Base-by-base conservation (phyloP, 2,329 filamentous ascomycete genomes). In the Fusarium sp. region DNA sequence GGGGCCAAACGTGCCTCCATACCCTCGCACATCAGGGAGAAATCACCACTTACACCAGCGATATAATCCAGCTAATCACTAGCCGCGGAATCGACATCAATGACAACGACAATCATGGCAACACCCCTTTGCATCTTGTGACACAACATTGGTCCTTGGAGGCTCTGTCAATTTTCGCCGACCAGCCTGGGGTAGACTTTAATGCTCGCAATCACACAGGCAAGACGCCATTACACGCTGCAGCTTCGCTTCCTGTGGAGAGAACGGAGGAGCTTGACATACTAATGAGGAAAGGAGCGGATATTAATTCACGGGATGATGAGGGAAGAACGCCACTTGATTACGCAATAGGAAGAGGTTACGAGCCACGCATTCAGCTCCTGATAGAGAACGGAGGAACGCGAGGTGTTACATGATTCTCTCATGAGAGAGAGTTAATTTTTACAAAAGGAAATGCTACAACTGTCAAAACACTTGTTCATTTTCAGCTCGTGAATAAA, bases 21-120 rank as follows among this genome's bases (percentile, higher is more conserved):
- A 0, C 0, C 5, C 5, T 49, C 1, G 45, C 13, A 31, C 1
- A 1, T 3, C 1, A 3, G 4, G 0, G 6, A 3, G 0, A 0
- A 22, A 9, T 4, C 6, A 12, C 1, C 4, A 6, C 20, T 48
- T n/a, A 4, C 4, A 8, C 3, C 7, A 0, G 28, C 6, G 31
- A 24, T 1, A 0, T 45, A 1, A 7, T 63, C 2, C 26, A 26
- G n/a, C 18, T 47, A 1, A 0, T 41, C 1, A 8, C 11, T 0
- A n/a, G 5, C 7, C 0, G 1, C 7, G 24, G 28, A 0, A 1
- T 1, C 4, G 18, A n/a, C 5, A 2, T 35, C 0, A 47, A 63
- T 13, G 6, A 9, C 6, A 8, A 2, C 0, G 41, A 58, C 4
- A 1, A 20, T 2, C 1, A 4, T 12, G 60, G 60, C 0, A 2